Base-by-base conservation (phyloP, 108 stramenopile genomes). In the Skeletonema costatum region DNA sequence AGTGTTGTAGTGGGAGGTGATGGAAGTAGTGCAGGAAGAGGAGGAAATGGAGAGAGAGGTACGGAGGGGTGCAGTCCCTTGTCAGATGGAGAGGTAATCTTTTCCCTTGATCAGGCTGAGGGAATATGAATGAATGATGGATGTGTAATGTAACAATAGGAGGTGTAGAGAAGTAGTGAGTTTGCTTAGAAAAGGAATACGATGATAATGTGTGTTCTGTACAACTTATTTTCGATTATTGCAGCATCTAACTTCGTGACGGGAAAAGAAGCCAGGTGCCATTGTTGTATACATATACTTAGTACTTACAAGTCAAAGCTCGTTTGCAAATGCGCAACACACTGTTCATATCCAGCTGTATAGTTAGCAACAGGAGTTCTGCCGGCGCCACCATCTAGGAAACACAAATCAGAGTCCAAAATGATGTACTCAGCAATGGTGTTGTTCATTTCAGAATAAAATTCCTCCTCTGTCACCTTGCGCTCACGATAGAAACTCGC, bases 401-500 rank as follows among this genome's bases (percentile, higher is more conserved):
- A 48, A 25, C 79, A 85, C 70, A 81, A 74, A 38, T 84, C 83
- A 2, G 32, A 29, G 14, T 30, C 59, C 58, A 16, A 25, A 39
- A 85, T 77, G 36, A 68, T 77, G 36, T 81, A 81, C 2, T 62
- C 69, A 21, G 56, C 65, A 32, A 81, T 71, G 6, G 66, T 13
- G 9, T 32, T 31, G 13, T 64, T 60, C 13, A 85, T 19, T 39
- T 71, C 50, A 8, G 31, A 21, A 30, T 81, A 85, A 48, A 85
- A 85, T 31, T 64, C 70, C 10, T 71, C 75, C 66, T 77, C 71
- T 29, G 10, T 50, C 5, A 85, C 80, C 63, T 72, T 85, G 10
- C 73, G 32, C 56, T 85, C 84, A 29, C 84, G 84, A 66, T 81
- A 85, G 32, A 72, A 85, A 50, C 80, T 81, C 1, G 70, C 68